Evolutionary conservation across 1,284 basidiomycete genomes (phyloP).

Genomic region (Ustilago loliicola): DNA sequence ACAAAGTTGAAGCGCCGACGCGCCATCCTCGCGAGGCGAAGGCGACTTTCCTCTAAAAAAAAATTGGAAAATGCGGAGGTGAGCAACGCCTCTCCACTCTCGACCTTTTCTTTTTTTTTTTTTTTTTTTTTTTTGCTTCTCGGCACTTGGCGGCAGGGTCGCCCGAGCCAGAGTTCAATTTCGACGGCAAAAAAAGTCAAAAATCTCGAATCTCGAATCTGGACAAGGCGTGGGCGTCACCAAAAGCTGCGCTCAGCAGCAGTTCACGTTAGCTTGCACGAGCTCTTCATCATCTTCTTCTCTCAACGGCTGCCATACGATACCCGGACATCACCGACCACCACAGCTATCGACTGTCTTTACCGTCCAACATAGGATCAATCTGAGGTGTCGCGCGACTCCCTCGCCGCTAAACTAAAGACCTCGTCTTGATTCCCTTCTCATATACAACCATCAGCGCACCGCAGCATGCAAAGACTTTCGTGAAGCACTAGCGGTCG

Average conservation of each 20-base stretch:
- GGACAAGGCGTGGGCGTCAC: not conserved
- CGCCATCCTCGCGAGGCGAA: not conserved
- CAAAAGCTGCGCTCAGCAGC: not conserved
- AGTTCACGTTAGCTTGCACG: not conserved
- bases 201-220: conserved; percentile 8
- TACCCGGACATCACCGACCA: not conserved
- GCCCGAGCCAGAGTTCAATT: not conserved
- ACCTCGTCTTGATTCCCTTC: not conserved
- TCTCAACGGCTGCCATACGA: not conserved
- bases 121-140: conserved; percentile 7
- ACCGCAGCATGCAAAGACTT: conserved; percentile 13
- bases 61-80: conserved; percentile 8
- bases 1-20: conserved; percentile 8
- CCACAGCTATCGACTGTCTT: not conserved
- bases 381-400: not conserved
- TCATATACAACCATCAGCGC: not conserved
- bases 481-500: conserved; percentile 6
- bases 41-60: not conserved
- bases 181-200: conserved; percentile 4
- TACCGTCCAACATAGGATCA: not conserved
- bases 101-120: not conserved
- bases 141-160: not conserved
- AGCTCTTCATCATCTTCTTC: conserved; percentile 1
- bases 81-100: not conserved
- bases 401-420: not conserved